Evolutionary conservation across 805 yeast species (phyloP), one percentile per base, ranked within the genome.

Genomic region (Brettanomyces anomalus): DNA sequence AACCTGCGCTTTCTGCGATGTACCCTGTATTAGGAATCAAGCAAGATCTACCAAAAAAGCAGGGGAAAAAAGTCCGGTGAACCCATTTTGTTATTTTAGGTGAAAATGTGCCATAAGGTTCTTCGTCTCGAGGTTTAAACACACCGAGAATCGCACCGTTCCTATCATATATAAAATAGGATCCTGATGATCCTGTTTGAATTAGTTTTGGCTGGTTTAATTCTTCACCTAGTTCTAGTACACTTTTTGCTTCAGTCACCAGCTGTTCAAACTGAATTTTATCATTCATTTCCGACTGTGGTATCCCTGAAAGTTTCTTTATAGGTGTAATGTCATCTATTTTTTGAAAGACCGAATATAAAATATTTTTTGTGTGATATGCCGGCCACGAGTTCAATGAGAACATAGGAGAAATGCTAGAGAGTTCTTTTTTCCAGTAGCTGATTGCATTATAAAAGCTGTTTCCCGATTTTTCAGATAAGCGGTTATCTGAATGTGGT

Each of bases 51-150:
- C 89, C 88, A 60, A 82, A 82, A 55, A 80, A 81, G 51, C 87
- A 82, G 3, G 89, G 89, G 44, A 82, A 82, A 47, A 82, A 69
- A 21, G 81, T 82, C 49, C 88, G 58, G 54, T 82, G 88, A 3
- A 80, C 56, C 88, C 89, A 82, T 59, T 82, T 82, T 2, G 84
- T 74, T 87, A 88, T 79, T 55, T 82, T 82, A 1, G 89, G 88
- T 4, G 84, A 76, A 41, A 82, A 54, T 1, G 87, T 85, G 0
- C 88, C 89, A 54, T 82, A 82, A 0, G 88, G 89, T 51, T 82
- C 88, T 57, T 82, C 89, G 57, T 81, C 87, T 54, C 80, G 81
- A 4, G 89, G 89, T 55, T 82, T 82, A 65, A 82, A 82, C 2
- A 82, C 78, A 0, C 81, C 88, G 14, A 70, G 70, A 11, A 68